Percentiles rank a stretch among this genome's conserved stretches.
Evolutionary conservation across 2,329 filamentous ascomycete genomes (phyloP).

Genomic region (Sclerotinia sclerotiorum): DNA sequence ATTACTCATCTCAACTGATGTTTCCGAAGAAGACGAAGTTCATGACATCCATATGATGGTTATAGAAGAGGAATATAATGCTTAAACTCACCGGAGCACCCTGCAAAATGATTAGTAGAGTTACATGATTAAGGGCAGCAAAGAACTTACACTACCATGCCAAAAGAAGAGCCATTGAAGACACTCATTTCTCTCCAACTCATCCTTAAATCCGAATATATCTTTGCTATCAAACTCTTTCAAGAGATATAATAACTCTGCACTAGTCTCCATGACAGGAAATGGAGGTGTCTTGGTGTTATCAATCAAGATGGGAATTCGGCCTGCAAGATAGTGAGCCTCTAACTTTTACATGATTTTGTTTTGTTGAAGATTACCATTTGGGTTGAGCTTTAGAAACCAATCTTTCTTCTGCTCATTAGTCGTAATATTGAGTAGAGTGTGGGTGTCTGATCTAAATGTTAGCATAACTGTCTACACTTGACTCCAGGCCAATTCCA

Average conservation of each 20-base stretch:
- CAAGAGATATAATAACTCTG: slow-evolving; percentile 53
- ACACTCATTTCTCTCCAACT: slow-evolving; percentile 49
- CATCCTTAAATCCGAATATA: slow-evolving; percentile 52
- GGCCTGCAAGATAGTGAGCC: slow-evolving; percentile 31
- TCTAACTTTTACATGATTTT: neutral
- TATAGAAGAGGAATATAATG: neutral
- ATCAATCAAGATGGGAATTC: slow-evolving; percentile 53
- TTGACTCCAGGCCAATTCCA: neutral
- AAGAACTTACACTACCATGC: slow-evolving; percentile 46
- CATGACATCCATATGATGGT: rapidly evolving
- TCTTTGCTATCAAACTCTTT: slow-evolving; percentile 49
- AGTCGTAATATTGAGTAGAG: slow-evolving; percentile 36
- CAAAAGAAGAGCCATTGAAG: slow-evolving; percentile 58
- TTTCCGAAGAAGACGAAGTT: neutral
- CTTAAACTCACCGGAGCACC: neutral
- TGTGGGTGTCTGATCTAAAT: slow-evolving; percentile 24
- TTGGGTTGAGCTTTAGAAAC: slow-evolving; percentile 50
- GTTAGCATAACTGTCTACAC: neutral
- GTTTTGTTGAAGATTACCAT: slow-evolving; percentile 37
- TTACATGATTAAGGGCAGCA: neutral
- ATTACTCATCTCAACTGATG: neutral
- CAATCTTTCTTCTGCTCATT: slow-evolving; percentile 58
- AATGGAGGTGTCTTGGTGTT: slow-evolving; percentile 51
- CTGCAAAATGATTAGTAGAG: slow-evolving; percentile 1
- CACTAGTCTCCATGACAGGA: slow-evolving; percentile 53